Conservation (phyloP, 164 flowering plant species). For the Stephania cephalantha region DNA sequence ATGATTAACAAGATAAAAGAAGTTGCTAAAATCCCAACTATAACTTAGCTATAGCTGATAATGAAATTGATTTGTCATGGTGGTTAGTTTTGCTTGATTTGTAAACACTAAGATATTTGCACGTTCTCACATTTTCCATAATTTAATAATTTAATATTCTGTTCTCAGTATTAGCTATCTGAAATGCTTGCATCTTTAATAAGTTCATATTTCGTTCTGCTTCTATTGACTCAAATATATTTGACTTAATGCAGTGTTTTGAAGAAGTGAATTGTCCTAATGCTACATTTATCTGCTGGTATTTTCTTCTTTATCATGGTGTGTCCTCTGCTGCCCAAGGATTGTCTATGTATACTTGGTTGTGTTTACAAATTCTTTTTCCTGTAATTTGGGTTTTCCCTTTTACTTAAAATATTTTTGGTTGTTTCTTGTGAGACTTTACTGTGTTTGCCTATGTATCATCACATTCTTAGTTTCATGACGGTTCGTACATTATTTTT, state of each 20-base stretch:
- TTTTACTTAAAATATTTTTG: neutral
- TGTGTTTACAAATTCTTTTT: neutral
- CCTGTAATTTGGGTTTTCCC: neutral
- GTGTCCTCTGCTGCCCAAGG: neutral
- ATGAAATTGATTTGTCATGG: neutral
- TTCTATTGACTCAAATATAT: neutral
- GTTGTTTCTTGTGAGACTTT: neutral
- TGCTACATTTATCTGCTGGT: neutral
- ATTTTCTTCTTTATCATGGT: neutral
- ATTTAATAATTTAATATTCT: neutral
- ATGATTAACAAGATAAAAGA: neutral
- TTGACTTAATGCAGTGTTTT: slow-evolving; percentile 7
- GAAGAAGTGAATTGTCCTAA: slow-evolving; percentile 13
- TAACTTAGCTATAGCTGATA: neutral
- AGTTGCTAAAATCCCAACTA: no score
- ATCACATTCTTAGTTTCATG: neutral
- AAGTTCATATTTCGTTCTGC: neutral
- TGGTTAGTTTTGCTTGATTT: neutral
- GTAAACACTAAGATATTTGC: neutral
- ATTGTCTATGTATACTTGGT: neutral
- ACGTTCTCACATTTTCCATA: neutral
- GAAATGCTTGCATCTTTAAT: neutral
- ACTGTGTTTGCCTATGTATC: neutral
- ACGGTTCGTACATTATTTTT: neutral
- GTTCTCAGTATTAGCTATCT: neutral